Percentiles rank a stretch among this genome's conserved stretches.
Conservation (phyloP, 306 rosid species). For the Cicer judaicum region DNA sequence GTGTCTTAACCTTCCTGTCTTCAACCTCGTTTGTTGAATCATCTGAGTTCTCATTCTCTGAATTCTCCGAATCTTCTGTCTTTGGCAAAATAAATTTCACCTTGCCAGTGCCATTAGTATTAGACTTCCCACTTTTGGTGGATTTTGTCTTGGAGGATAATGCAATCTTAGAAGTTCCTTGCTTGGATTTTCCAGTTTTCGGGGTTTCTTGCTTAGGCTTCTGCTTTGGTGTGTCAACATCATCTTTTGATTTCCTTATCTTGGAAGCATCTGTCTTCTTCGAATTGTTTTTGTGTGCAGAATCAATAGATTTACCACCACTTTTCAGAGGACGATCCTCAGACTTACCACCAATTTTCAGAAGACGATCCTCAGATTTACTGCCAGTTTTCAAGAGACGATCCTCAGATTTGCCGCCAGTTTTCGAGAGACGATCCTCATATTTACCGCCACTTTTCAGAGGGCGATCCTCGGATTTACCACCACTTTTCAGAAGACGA, state of each 20-base stretch:
- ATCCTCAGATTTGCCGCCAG: background rate
- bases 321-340: conserved; percentile 62
- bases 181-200: conserved; percentile 66
- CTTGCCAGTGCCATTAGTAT: conserved; percentile 56
- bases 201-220: conserved; percentile 66
- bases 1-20: conserved; percentile 54
- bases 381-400: too few relatives aligned
- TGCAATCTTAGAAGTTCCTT: conserved; percentile 54
- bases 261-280: conserved; percentile 57
- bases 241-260: conserved; percentile 62
- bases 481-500: too few relatives aligned
- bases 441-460: too few relatives aligned
- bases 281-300: conserved; percentile 56
- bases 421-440: too few relatives aligned
- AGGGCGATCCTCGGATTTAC: conserved; percentile 38
- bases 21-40: conserved; percentile 52
- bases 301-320: conserved; percentile 56
- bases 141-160: conserved; percentile 65
- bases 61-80: conserved; percentile 51
- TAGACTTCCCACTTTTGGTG: conserved; percentile 55
- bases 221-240: conserved; percentile 46
- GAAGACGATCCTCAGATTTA: conserved; percentile 8
- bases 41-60: conserved; percentile 51
- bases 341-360: conserved; percentile 44
- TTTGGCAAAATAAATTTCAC: conserved; percentile 57